These are phyloP conservation scores for Chytridium lagenaria DNA, from an alignment of 371 early-diverging fungal genomes.

Conservation along the genomic window DNA sequence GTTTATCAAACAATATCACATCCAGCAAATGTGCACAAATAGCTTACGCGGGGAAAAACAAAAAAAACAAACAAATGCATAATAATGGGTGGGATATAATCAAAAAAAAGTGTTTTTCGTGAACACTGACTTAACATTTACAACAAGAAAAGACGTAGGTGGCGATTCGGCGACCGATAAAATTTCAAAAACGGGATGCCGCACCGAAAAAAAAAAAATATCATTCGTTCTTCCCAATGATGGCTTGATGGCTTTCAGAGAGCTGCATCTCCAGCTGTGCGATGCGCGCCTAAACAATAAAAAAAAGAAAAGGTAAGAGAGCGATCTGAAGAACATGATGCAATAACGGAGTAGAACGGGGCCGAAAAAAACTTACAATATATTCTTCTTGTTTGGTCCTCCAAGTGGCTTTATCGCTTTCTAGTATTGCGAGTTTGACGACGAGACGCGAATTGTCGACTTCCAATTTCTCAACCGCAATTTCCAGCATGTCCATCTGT, in stretches of 20 bases:
- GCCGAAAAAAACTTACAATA: conserved; percentile 20
- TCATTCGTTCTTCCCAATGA: conserved; percentile 25
- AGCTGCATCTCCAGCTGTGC: conserved; percentile 73
- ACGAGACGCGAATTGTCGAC: conserved; percentile 71
- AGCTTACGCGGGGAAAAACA: no score
- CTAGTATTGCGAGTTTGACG: conserved; percentile 72
- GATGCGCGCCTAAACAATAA: conserved; percentile 53
- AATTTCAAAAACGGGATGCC: no score
- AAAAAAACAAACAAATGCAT: no score
- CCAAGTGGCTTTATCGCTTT: conserved; percentile 69
- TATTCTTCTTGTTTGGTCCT: conserved; percentile 29
- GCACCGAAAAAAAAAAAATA: no score
- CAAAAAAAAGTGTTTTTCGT: no score
- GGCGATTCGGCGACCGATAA: no score
- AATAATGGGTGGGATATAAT: no score
- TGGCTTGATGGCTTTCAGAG: conserved; percentile 66
- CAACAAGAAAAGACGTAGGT: no score
- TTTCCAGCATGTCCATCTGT: conserved; percentile 84
- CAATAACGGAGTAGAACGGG: no score
- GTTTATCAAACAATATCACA: no score
- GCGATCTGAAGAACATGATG: not conserved
- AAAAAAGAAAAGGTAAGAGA: not conserved
- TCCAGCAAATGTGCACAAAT: no score
- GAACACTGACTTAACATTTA: no score
- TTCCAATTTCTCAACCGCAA: conserved; percentile 78